A percentile compares a stretch with the other conserved stretches of the same genome.
Conservation (phyloP, 108 stramenopile genomes). For the Parietichytrium sp. region DNA sequence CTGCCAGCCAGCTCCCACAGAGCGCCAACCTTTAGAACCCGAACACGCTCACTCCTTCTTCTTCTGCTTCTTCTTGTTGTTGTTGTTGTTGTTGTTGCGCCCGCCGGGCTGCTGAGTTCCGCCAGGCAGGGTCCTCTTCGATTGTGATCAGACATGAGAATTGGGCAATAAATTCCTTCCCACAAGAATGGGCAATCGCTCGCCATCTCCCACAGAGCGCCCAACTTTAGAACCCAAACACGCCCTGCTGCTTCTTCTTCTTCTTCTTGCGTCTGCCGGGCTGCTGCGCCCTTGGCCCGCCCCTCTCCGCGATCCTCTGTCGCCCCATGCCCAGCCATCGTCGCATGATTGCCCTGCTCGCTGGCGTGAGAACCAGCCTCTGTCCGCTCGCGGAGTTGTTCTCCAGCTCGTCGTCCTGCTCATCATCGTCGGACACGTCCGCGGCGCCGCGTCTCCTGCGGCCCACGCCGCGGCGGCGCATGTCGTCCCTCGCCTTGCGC, state of each 20-base stretch:
- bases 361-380: slow-evolving; percentile 29
- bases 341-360: slow-evolving; percentile 35
- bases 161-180: no score
- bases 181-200: no score
- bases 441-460: no score
- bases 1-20: no score
- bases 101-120: no score
- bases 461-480: neutral
- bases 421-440: slow-evolving; percentile 49
- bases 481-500: neutral
- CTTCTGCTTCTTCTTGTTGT: no score
- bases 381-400: neutral
- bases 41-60: no score
- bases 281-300: neutral
- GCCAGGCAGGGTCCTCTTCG: no score
- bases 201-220: no score
- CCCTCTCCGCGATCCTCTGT: neutral
- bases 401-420: slow-evolving; percentile 10
- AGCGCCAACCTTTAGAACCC: no score
- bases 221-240: slow-evolving; percentile 8
- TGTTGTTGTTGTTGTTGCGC: no score
- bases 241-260: neutral
- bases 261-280: neutral
- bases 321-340: slow-evolving; percentile 41
- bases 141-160: no score